A percentile compares a stretch with the other conserved stretches of the same genome.
phyloP scores from a whole-genome alignment of 139 green algal genomes.

The Picochlorum costavermella region DNA sequence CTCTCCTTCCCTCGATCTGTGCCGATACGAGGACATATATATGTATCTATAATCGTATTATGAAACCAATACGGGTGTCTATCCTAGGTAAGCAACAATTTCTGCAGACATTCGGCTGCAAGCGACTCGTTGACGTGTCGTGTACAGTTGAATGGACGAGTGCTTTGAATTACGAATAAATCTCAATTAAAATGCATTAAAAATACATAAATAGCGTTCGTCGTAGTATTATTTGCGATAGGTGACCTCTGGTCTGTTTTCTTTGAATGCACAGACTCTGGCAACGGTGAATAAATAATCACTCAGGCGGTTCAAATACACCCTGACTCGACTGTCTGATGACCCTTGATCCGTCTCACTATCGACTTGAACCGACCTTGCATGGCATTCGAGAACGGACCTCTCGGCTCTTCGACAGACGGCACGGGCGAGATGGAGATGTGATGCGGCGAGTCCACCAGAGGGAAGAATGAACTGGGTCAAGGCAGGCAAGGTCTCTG shows the following conservation, averaged over 20 bases:
- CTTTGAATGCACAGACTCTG: constrained; percentile 40
- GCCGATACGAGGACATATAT: too few species aligned
- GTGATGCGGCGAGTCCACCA: constrained; percentile 46
- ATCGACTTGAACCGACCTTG: constrained; percentile 32
- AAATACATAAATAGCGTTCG: too few species aligned
- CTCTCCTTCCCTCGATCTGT: too few species aligned
- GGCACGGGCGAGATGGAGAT: constrained; percentile 67
- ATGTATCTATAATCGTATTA: too few species aligned
- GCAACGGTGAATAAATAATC: constrained; percentile 95
- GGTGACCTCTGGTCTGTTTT: constrained; percentile 14
- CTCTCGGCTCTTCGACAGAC: constrained; percentile 85
- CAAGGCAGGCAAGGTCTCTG: constrained; percentile 67
- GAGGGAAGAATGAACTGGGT: constrained; percentile 92
- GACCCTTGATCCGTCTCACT: neutral
- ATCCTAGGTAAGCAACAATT: too few species aligned
- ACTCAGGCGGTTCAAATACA: constrained; percentile 88
- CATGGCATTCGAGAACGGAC: constrained; percentile 40
- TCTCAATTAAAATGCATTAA: too few species aligned
- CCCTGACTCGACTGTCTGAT: constrained; percentile 39
- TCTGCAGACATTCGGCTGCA: too few species aligned
- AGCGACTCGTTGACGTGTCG: too few species aligned
- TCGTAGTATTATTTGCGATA: constrained; percentile 20
- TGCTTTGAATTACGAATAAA: too few species aligned
- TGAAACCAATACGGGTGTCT: too few species aligned
- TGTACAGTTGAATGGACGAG: too few species aligned